Conservation (phyloP, 345 rosid species). For the Bruguiera parviflora region DNA sequence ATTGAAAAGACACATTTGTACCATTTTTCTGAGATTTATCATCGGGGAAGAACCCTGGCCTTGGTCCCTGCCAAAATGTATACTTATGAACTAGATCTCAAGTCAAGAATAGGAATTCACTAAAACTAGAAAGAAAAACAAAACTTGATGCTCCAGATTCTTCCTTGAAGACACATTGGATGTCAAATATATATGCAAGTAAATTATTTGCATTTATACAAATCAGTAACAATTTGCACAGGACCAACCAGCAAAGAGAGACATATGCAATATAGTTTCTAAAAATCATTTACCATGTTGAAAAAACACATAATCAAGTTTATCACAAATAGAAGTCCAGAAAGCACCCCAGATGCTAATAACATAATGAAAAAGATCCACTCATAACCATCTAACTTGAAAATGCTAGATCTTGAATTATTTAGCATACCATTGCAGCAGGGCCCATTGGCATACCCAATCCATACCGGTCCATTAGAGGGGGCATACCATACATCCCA, state of each 20-base stretch:
- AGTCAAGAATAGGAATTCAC: neutral
- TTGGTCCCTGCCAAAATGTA: conserved; percentile 57
- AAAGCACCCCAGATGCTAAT: neutral
- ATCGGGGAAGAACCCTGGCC: conserved; percentile 80
- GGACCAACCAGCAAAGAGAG: neutral
- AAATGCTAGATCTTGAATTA: neutral
- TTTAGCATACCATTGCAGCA: conserved; percentile 65
- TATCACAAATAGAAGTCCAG: too few species aligned
- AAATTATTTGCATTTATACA: neutral
- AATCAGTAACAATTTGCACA: neutral
- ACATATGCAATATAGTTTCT: too few species aligned
- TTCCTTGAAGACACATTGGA: neutral
- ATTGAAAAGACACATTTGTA: conserved; percentile 32
- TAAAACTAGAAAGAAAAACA: neutral
- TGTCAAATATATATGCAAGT: neutral
- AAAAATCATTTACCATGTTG: too few species aligned
- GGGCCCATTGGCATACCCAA: conserved; percentile 82
- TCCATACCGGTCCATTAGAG: conserved; percentile 86
- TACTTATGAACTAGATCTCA: conserved; percentile 4
- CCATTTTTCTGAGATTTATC: conserved; percentile 70
- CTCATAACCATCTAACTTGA: neutral
- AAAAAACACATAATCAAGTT: too few species aligned
- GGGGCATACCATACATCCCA: conserved; percentile 83
- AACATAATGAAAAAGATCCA: neutral
- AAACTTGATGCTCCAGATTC: neutral